A percentile compares a stretch with the other conserved stretches of the same genome.
Evolutionary conservation across 2,329 filamentous ascomycete genomes (phyloP).

Genomic region (Paracoccidioides brasiliensis): DNA sequence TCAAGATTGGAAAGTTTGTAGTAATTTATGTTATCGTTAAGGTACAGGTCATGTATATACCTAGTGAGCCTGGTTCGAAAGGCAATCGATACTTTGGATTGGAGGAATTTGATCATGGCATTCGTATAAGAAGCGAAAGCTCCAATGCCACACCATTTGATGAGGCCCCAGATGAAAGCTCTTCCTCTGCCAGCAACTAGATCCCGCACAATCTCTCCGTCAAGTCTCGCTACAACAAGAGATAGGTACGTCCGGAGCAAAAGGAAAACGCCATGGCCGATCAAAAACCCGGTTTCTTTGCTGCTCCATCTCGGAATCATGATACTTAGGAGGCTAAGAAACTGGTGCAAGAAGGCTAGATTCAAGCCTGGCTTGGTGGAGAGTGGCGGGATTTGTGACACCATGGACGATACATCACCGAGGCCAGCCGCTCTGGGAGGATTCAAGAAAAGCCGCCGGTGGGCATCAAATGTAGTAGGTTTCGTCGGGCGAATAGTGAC

Average conservation of each 20-base stretch:
- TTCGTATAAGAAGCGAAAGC: constrained; percentile 94
- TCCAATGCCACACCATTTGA: constrained; percentile 92
- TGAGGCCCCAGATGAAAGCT: constrained; percentile 72
- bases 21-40: constrained; percentile 90
- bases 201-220: constrained; percentile 92
- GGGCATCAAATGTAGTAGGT: constrained; percentile 87
- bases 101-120: constrained; percentile 96
- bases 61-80: constrained; percentile 89
- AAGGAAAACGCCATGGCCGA: constrained; percentile 81
- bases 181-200: constrained; percentile 89
- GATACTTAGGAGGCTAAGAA: constrained; percentile 88
- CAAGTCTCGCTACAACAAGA: constrained; percentile 77
- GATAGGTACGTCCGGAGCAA: constrained; percentile 90
- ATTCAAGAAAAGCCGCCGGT: constrained; percentile 82
- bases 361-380: constrained; percentile 92
- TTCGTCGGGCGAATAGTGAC: constrained; percentile 87
- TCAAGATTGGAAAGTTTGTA: constrained; percentile 92
- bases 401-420: constrained; percentile 46
- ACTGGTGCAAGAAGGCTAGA: constrained; percentile 91
- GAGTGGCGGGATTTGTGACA: constrained; percentile 60
- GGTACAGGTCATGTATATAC: constrained; percentile 93
- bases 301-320: constrained; percentile 94
- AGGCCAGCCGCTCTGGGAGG: constrained; percentile 73
- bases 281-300: constrained; percentile 81
- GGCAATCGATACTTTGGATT: constrained; percentile 95